A percentile compares a stretch with the other conserved stretches of the same genome.
Evolutionary conservation across 75 land plant species (phyloP).

Genomic region (Pseudotsuga menziesii): DNA sequence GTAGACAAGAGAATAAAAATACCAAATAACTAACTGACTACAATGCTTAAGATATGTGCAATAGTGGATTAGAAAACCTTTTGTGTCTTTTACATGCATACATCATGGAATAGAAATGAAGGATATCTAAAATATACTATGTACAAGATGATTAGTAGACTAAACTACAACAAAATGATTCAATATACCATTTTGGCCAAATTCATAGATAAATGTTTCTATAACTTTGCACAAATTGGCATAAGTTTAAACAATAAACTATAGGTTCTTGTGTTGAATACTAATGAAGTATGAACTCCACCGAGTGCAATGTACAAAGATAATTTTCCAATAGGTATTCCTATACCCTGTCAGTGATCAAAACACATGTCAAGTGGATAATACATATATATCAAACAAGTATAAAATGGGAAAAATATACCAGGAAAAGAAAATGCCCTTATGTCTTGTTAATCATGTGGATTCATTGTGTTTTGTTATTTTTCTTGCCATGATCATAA

Average conservation of each 20-base stretch:
- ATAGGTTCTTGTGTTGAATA: constrained; percentile 20
- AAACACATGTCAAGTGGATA: neutral
- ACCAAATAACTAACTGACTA: neutral
- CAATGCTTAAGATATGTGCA: neutral
- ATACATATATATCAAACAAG: neutral
- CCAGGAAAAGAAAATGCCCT: neutral
- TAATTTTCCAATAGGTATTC: constrained; percentile 89
- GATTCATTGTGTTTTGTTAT: too few species aligned
- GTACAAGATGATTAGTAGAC: neutral
- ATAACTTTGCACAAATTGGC: neutral
- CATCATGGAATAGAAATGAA: neutral
- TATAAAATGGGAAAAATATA: neutral
- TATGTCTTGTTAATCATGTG: too few species aligned
- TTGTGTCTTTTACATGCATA: neutral
- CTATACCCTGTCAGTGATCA: constrained; percentile 65
- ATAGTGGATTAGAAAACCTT: too few species aligned
- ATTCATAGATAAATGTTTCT: neutral
- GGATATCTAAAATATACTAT: neutral
- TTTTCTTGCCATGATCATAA: too few species aligned
- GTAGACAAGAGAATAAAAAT: neutral
- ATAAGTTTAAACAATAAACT: neutral
- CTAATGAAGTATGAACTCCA: constrained; percentile 82
- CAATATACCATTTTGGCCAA: neutral
- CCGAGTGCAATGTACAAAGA: constrained; percentile 88
- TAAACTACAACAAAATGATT: neutral